Evolutionary conservation across 441 rosid genomes (phyloP), one percentile per base, ranked within the genome.

Genomic region (Rhodomyrtus psidioides): DNA sequence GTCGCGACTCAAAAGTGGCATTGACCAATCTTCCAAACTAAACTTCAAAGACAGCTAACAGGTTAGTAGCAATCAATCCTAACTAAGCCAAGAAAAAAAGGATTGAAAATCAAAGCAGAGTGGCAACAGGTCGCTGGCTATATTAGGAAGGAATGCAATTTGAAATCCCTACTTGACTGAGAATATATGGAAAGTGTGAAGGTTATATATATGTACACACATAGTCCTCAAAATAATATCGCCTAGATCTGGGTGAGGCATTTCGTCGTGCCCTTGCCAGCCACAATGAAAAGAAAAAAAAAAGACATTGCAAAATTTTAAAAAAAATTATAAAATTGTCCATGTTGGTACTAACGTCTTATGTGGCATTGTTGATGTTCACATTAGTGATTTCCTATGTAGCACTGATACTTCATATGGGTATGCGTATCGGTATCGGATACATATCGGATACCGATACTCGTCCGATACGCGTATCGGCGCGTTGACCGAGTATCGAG

Each of bases 341-440:
- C 5, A 59, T 2, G 15, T 15, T 9, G 27, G 15, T 0, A n/a
- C n/a, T n/a, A n/a, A n/a, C 0, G 1, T 59, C 5, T 7, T 59
- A 0, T 27, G 9, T 15, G 9, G 17, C 21, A 27, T 14, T 3
- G 0, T 0, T 27, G 0, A 16, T 1, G 28, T 59, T 0, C 0
- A 27, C 17, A 0, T 27, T 59, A 2, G 21, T 1, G 0, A 15
- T n/a, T n/a, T n/a, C n/a, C n/a, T n/a, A n/a, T n/a, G n/a, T n/a
- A n/a, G n/a, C n/a, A n/a, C n/a, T n/a, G n/a, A n/a, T n/a, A n/a
- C n/a, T n/a, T n/a, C n/a, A n/a, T n/a, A n/a, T n/a, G n/a, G n/a
- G n/a, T n/a, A n/a, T n/a, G n/a, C n/a, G n/a, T n/a, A n/a, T n/a
- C n/a, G n/a, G n/a, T n/a, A n/a, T n/a, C n/a, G n/a, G n/a, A n/a